phyloP scores from a whole-genome alignment of 495 filamentous ascomycete genomes.

The Penicillium cinerascens region DNA sequence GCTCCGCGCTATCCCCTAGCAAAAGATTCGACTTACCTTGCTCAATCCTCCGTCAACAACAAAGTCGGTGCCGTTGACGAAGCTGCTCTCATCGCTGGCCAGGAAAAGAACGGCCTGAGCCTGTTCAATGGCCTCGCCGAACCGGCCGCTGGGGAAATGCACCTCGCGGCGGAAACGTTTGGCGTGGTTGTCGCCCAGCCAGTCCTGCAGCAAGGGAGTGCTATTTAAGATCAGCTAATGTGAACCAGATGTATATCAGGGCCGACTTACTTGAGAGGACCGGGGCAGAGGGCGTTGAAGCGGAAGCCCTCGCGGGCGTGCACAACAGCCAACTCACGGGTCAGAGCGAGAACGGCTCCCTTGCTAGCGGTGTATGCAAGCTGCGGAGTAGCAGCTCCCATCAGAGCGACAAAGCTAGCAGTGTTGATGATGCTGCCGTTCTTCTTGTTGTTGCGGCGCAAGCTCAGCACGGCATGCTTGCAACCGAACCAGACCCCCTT shows the following conservation, averaged over 20 bases:
- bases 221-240: constrained; percentile 26
- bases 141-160: constrained; percentile 92
- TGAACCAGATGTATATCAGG: background rate
- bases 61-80: constrained; percentile 90
- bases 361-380: constrained; percentile 94
- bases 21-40: constrained; percentile 48
- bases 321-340: constrained; percentile 76
- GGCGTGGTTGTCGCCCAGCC: constrained; percentile 82
- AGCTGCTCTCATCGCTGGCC: constrained; percentile 90
- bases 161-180: constrained; percentile 87
- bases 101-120: constrained; percentile 92
- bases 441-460: constrained; percentile 77
- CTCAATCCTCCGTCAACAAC: constrained; percentile 97
- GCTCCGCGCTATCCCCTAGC: background rate
- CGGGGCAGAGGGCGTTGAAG: constrained; percentile 90
- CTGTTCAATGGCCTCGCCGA: constrained; percentile 94
- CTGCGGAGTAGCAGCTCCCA: constrained; percentile 92
- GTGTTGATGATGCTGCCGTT: constrained; percentile 89
- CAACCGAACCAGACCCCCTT: constrained; percentile 97
- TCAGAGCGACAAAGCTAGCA: constrained; percentile 85
- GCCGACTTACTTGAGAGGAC: constrained; percentile 70
- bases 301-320: constrained; percentile 81
- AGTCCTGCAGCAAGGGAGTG: constrained; percentile 84
- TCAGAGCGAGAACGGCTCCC: constrained; percentile 86
- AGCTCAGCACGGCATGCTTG: constrained; percentile 83